Evolutionary conservation across 495 filamentous ascomycete genomes (phyloP).

Genomic region (Gamarada debralockiae): DNA sequence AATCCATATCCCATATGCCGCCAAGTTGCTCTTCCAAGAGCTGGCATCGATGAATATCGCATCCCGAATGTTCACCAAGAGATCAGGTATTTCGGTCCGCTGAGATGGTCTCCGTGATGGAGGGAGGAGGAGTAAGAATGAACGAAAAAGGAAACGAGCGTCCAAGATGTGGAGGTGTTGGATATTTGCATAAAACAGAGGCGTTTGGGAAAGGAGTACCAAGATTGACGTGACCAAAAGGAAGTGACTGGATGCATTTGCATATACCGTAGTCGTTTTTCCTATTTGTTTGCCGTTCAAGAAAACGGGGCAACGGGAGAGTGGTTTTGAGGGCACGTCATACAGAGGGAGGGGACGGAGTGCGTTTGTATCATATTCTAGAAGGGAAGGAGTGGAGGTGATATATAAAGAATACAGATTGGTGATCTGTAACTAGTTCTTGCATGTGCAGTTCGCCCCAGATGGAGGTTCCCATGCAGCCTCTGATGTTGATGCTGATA

Average conservation of each 20-base stretch:
- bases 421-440: too few relatives aligned
- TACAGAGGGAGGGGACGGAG: too few relatives aligned
- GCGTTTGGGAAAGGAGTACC: slow-evolving; percentile 18
- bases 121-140: slow-evolving; percentile 17
- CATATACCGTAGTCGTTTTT: neutral
- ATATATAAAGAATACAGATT: too few relatives aligned
- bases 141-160: neutral
- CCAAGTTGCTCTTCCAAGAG: slow-evolving; percentile 98
- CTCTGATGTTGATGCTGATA: too few relatives aligned
- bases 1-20: slow-evolving; percentile 95
- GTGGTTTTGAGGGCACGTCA: too few relatives aligned
- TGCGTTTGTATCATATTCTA: too few relatives aligned
- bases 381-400: too few relatives aligned
- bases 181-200: slow-evolving; percentile 20
- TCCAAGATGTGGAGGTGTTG: neutral
- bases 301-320: too few relatives aligned
- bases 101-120: slow-evolving; percentile 21
- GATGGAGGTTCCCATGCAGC: too few relatives aligned
- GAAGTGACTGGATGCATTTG: slow-evolving; percentile 10
- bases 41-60: slow-evolving; percentile 98
- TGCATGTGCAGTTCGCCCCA: too few relatives aligned
- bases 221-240: slow-evolving; percentile 16
- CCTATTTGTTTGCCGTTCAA: neutral
- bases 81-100: slow-evolving; percentile 68
- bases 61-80: slow-evolving; percentile 88